Base-by-base conservation (phyloP, 2,329 filamentous ascomycete species). In the Fusarium redolens region DNA sequence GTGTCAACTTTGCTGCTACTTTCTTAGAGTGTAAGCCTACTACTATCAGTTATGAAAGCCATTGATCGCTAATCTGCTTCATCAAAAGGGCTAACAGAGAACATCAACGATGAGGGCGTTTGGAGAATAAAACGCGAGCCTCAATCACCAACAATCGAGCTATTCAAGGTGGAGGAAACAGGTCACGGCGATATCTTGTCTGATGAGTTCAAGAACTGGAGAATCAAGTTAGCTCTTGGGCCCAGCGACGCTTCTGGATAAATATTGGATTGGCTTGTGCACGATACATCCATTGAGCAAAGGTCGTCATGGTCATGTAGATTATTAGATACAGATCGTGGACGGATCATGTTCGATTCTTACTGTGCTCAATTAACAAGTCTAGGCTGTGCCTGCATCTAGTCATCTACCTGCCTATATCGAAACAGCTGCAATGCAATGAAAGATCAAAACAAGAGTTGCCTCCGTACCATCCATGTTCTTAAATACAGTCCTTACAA, bases 1-100 rank as follows among this genome's bases (percentile, higher is more conserved):
- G 95, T 79, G 96, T 98, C 78, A 97, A 97, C 76, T 98, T 98
- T 83, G 91, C 94, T 3, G 90, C 89, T 3, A 86, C 84, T 1
- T 93, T 98, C 75, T 82, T 98, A 20, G 91, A 92, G 12, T 97
- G 93, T 94, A 81, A 82, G 91, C 82, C 65, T 30, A 58, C 14
- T 40, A 25, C 28, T 30, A n/a, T 28, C 13, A 28, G 17, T 13
- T 48, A 8, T 28, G 10, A 17, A 41, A 11, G 15, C 17, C 11
- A 7, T 11, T 17, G 7, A 17, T n/a, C 13, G 51, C 30, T 51
- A 50, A 58, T 80, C 68, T 33, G 18, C 6, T 31, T 28, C 6
- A 20, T 38, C 14, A 11, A 45, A 54, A 94, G 92, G 92, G 85
- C 80, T 92, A 78, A 86, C 90, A 68, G 87, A 88, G 45, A 86